These are phyloP conservation scores for Ganoderma multipileum DNA, from an alignment of 1,284 basidiomycete genomes.

Conservation along the genomic window DNA sequence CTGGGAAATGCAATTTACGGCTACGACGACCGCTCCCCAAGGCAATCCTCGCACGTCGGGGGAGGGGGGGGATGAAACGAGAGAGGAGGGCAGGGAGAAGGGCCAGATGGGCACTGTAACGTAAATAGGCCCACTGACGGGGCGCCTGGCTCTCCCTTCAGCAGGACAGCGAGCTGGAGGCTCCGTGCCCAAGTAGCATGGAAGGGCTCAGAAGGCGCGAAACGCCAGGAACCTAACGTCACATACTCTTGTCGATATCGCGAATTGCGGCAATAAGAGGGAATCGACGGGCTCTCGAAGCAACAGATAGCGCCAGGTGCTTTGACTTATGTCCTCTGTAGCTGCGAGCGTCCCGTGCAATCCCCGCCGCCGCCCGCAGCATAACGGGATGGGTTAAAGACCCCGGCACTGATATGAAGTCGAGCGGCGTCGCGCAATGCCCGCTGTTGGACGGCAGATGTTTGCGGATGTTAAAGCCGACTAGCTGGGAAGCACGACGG, in stretches of 20 bases:
- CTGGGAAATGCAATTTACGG: not conserved
- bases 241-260: slow-evolving; percentile 19
- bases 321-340: slow-evolving; percentile 26
- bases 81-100: slow-evolving; percentile 10
- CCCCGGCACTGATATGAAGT: slow-evolving; percentile 4
- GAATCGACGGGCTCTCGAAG: slow-evolving; percentile 25
- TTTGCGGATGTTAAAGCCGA: slow-evolving; percentile 1
- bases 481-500: slow-evolving; percentile 2
- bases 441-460: not conserved
- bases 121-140: slow-evolving; percentile 26
- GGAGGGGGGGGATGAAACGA: slow-evolving; percentile 10
- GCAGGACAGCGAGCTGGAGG: slow-evolving; percentile 6
- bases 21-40: not conserved
- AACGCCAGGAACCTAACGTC: slow-evolving; percentile 23
- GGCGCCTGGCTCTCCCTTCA: slow-evolving; percentile 15
- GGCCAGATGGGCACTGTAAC: slow-evolving; percentile 2
- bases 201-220: slow-evolving; percentile 12
- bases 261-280: slow-evolving; percentile 13
- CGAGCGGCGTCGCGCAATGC: slow-evolving; percentile 12
- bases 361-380: slow-evolving; percentile 11
- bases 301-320: slow-evolving; percentile 17
- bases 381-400: not conserved
- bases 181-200: slow-evolving; percentile 12
- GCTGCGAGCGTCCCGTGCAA: slow-evolving; percentile 30
- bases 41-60: not conserved